These are phyloP conservation scores for Lepidium africanum DNA, from an alignment of 345 rosid species.

Conservation along the genomic window DNA sequence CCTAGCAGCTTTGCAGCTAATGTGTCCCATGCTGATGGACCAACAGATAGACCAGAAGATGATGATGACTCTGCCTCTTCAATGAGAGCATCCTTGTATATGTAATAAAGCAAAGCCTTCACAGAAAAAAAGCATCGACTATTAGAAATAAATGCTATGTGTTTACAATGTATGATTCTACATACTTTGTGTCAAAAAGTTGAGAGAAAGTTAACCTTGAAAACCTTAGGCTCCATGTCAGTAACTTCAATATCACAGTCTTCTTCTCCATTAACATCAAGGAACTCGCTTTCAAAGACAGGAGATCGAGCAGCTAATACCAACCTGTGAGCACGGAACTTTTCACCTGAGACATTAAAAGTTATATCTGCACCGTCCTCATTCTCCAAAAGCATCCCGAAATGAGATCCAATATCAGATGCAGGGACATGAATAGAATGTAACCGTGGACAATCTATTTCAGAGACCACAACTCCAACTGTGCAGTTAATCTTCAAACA, in stretches of 20 bases:
- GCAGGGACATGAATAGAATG: slow-evolving; percentile 80
- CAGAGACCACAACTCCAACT: slow-evolving; percentile 91
- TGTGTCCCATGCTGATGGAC: slow-evolving; percentile 45
- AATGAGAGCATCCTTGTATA: slow-evolving; percentile 63
- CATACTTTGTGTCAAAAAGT: not conserved
- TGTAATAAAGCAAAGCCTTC: slow-evolving; percentile 80
- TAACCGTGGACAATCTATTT: slow-evolving; percentile 66
- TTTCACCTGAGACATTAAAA: slow-evolving; percentile 69
- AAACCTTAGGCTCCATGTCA: slow-evolving; percentile 82
- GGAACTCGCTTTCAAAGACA: slow-evolving; percentile 64
- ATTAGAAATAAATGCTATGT: not conserved
- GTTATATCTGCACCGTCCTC: slow-evolving; percentile 76
- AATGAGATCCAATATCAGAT: slow-evolving; percentile 77
- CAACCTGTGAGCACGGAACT: slow-evolving; percentile 74
- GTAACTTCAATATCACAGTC: slow-evolving; percentile 40
- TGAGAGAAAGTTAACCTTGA: slow-evolving; percentile 47
- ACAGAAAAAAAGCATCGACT: slow-evolving; percentile 10
- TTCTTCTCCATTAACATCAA: slow-evolving; percentile 55
- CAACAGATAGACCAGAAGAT: slow-evolving; percentile 42
- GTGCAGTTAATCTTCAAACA: slow-evolving; percentile 86
- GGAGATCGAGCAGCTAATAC: slow-evolving; percentile 85
- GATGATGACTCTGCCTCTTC: slow-evolving; percentile 57
- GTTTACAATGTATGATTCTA: not conserved
- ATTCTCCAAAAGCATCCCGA: slow-evolving; percentile 72
- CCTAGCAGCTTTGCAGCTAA: slow-evolving; percentile 70